These are phyloP conservation scores for Picea glauca DNA, from an alignment of 75 land plant genomes.

Conservation along the genomic window DNA sequence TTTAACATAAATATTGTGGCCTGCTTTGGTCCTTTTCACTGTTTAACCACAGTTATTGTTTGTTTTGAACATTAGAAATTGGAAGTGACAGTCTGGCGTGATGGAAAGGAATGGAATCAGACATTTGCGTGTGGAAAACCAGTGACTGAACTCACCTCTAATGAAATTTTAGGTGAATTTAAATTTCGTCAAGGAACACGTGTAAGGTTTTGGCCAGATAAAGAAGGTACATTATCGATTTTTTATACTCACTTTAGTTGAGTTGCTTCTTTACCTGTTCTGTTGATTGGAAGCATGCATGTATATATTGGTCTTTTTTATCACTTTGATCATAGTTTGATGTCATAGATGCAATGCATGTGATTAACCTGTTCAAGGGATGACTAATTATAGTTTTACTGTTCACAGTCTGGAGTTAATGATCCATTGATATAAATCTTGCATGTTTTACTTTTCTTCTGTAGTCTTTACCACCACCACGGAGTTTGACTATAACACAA, in stretches of 20 bases:
- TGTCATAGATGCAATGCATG: too few relatives aligned
- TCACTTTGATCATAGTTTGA: too few relatives aligned
- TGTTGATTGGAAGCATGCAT: too few relatives aligned
- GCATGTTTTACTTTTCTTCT: slow-evolving; percentile 8
- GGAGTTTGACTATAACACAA: slow-evolving; percentile 78
- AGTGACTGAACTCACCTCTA: slow-evolving; percentile 34
- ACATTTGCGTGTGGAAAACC: slow-evolving; percentile 79
- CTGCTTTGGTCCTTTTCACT: background rate
- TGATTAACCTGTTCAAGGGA: too few relatives aligned
- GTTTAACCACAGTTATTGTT: background rate
- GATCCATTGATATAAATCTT: background rate
- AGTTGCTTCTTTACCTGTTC: background rate
- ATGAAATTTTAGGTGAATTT: slow-evolving; percentile 33
- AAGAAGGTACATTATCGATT: slow-evolving; percentile 44
- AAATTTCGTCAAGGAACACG: slow-evolving; percentile 63
- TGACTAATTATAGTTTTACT: too few relatives aligned
- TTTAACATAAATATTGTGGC: background rate
- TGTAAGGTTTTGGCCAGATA: slow-evolving; percentile 94
- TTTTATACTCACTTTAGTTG: background rate
- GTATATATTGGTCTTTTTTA: too few relatives aligned
- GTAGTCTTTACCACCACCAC: slow-evolving; percentile 87
- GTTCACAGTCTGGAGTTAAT: background rate
- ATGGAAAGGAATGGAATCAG: slow-evolving; percentile 82
- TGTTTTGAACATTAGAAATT: slow-evolving; percentile 41
- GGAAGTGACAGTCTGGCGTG: slow-evolving; percentile 95